phyloP scores from a whole-genome alignment of 2,329 filamentous ascomycete species.

The Paecilomyces formosus region DNA sequence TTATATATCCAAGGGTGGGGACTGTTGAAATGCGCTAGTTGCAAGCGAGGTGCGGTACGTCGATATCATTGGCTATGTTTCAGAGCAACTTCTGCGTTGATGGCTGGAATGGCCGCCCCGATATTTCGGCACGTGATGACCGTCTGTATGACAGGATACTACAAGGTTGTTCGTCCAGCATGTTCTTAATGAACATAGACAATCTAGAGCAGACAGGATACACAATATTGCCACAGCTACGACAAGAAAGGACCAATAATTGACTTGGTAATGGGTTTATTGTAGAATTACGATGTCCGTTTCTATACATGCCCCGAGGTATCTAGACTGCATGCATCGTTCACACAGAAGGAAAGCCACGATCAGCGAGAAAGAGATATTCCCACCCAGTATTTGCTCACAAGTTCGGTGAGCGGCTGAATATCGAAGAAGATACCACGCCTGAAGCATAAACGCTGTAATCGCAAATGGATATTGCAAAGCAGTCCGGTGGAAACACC shows the following conservation, averaged over 20 bases:
- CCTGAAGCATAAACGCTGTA: neutral
- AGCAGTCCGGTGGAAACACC: neutral
- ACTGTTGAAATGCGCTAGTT: constrained; percentile 5
- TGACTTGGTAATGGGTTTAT: no score
- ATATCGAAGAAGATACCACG: neutral
- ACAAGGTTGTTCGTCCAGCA: neutral
- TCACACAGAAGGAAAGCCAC: neutral
- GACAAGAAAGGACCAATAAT: no score
- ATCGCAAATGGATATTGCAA: neutral
- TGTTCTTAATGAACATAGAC: no score
- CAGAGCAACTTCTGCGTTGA: neutral
- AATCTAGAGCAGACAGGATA: no score
- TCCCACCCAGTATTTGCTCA: neutral
- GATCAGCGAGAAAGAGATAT: neutral
- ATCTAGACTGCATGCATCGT: neutral
- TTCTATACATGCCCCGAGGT: neutral
- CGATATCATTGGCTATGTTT: neutral
- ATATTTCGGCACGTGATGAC: neutral
- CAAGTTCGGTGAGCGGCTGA: neutral
- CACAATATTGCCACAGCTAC: no score
- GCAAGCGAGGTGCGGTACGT: neutral
- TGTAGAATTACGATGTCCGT: neutral
- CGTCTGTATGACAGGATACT: neutral
- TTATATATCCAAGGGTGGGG: constrained; percentile 11
- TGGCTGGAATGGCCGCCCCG: neutral